Percentiles rank a stretch among this genome's conserved stretches.
These are phyloP conservation scores for Hymenoscyphus albidus DNA, from an alignment of 2,329 filamentous ascomycete genomes.

Conservation along the genomic window DNA sequence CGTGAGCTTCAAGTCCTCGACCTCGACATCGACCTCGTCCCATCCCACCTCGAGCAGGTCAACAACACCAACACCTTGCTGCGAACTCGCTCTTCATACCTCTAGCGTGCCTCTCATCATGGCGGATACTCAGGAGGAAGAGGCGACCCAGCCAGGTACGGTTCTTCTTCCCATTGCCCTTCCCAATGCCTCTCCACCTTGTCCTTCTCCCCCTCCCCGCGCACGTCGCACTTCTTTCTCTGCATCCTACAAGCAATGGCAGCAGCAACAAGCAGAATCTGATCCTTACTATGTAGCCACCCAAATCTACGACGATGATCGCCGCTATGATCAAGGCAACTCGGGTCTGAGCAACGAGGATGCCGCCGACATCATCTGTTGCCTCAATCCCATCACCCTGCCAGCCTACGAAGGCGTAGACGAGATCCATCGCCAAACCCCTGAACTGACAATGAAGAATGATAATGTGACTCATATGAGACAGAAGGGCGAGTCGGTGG, in stretches of 20 bases:
- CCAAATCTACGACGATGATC: constrained; percentile 76
- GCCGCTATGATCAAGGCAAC: constrained; percentile 73
- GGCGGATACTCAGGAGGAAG: constrained; percentile 29
- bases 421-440: constrained; percentile 46
- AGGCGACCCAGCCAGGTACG: constrained; percentile 32
- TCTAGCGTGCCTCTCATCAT: constrained; percentile 6
- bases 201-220: constrained; percentile 1
- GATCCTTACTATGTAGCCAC: constrained; percentile 51
- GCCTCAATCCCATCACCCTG: constrained; percentile 75
- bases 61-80: neutral
- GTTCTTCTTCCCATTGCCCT: constrained; percentile 6
- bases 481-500: constrained; percentile 19
- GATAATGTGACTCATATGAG: constrained; percentile 38
- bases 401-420: constrained; percentile 64
- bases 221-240: constrained; percentile 5
- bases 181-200: constrained; percentile 6
- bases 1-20: neutral
- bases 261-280: constrained; percentile 11
- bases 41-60: neutral
- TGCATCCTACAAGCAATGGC: constrained; percentile 4
- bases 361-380: constrained; percentile 82
- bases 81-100: neutral
- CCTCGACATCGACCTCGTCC: neutral
- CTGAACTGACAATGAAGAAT: constrained; percentile 58
- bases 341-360: constrained; percentile 77